Percentiles rank a stretch among this genome's conserved stretches.
These are phyloP conservation scores for Fusarium xylarioides DNA, from an alignment of 2,329 filamentous ascomycete genomes.

Conservation along the genomic window DNA sequence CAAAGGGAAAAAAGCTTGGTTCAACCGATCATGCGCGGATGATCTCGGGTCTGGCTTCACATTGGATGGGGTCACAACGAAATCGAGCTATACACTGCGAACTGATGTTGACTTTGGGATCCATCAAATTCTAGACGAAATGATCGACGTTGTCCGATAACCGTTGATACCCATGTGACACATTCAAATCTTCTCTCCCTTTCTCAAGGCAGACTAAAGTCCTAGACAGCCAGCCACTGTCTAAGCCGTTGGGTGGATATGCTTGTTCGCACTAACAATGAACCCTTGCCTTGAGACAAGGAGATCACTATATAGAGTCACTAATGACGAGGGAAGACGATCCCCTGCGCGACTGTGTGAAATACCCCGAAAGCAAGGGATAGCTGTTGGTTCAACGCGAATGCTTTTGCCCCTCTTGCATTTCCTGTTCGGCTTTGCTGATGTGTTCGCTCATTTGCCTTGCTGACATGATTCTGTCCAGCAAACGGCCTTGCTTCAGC, in stretches of 20 bases:
- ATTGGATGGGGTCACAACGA: neutral
- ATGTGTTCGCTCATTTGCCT: neutral
- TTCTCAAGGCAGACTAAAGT: neutral
- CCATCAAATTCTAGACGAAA: constrained; percentile 29
- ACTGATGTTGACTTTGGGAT: constrained; percentile 1
- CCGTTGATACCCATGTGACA: constrained; percentile 34
- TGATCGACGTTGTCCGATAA: constrained; percentile 31
- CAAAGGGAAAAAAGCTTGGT: neutral
- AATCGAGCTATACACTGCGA: neutral
- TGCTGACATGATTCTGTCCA: neutral
- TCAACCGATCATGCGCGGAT: neutral
- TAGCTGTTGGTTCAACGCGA: neutral
- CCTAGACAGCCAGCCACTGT: constrained; percentile 9
- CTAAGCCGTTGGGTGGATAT: neutral
- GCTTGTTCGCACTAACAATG: neutral
- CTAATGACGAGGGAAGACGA: neutral
- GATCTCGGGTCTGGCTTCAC: neutral
- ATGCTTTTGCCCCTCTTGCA: neutral
- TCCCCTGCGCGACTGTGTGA: neutral
- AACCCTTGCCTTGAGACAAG: constrained; percentile 22
- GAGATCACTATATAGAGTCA: constrained; percentile 1
- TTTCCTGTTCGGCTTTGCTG: neutral
- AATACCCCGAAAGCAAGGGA: neutral
- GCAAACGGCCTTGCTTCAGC: neutral
- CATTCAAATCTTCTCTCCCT: constrained; percentile 17